Evolutionary conservation across 495 filamentous ascomycete species (phyloP).

Genomic region (Symbiotaphrina buchneri): DNA sequence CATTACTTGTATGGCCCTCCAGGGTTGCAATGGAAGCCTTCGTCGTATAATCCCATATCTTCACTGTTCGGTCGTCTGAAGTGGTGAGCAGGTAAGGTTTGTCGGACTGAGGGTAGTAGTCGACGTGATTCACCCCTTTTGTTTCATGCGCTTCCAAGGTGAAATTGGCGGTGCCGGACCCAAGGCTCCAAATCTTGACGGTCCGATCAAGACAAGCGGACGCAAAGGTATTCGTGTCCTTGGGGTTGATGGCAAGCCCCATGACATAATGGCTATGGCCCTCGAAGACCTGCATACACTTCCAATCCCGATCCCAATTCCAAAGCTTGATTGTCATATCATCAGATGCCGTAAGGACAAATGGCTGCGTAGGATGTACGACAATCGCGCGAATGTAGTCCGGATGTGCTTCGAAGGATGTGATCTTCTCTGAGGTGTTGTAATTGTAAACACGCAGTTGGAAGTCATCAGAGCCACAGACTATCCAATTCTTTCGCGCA

Average conservation of each 20-base stretch:
- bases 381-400: constrained; percentile 97
- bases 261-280: constrained; percentile 98
- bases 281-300: constrained; percentile 93
- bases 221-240: constrained; percentile 96
- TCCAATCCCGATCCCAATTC: constrained; percentile 98
- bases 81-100: constrained; percentile 96
- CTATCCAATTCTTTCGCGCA: constrained; percentile 97
- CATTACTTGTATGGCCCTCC: constrained; percentile 94
- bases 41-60: constrained; percentile 95
- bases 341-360: constrained; percentile 91
- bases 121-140: constrained; percentile 94
- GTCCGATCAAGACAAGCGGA: constrained; percentile 91
- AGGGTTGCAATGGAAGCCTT: constrained; percentile 92
- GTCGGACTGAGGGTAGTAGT: constrained; percentile 91
- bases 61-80: constrained; percentile 62
- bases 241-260: constrained; percentile 98
- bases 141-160: constrained; percentile 94
- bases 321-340: constrained; percentile 99
- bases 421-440: constrained; percentile 98
- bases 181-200: constrained; percentile 96
- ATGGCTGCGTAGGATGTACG: constrained; percentile 91
- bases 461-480: constrained; percentile 96
- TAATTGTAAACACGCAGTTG: constrained; percentile 94
- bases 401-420: constrained; percentile 92
- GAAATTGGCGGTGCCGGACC: constrained; percentile 74